Conservation (phyloP, 192 early-diverging fungal species). For the Coemansia sp. region DNA sequence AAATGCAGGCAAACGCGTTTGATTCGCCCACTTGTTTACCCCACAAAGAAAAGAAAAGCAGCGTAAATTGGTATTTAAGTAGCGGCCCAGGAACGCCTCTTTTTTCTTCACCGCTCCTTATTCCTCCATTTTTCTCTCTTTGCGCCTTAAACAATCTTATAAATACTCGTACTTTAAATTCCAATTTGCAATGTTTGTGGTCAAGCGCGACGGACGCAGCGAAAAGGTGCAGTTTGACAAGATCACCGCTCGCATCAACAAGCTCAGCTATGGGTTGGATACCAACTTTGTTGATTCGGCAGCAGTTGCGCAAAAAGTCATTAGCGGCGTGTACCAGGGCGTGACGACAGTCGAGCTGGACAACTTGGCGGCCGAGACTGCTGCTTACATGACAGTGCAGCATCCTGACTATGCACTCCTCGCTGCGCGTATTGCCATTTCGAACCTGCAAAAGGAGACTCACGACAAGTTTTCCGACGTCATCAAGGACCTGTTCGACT, state of each 20-base stretch:
- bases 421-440: constrained; percentile 93
- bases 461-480: constrained; percentile 79
- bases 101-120: too few species aligned
- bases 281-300: constrained; percentile 88
- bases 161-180: constrained; percentile 72
- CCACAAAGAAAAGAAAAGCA: too few species aligned
- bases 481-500: constrained; percentile 81
- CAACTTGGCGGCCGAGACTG: constrained; percentile 95
- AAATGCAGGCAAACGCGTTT: background rate
- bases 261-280: constrained; percentile 93
- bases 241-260: constrained; percentile 86
- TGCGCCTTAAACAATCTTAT: too few species aligned
- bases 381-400: constrained; percentile 80
- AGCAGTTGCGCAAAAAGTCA: constrained; percentile 90
- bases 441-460: constrained; percentile 89
- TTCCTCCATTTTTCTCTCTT: too few species aligned
- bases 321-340: constrained; percentile 93
- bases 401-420: constrained; percentile 97
- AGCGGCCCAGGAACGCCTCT: too few species aligned
- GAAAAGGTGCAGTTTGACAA: constrained; percentile 98
- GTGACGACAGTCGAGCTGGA: constrained; percentile 96
- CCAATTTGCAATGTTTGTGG: constrained; percentile 74
- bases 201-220: constrained; percentile 72
- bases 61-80: too few species aligned
- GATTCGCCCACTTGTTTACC: background rate